These are phyloP conservation scores for Penicillium bovifimosum DNA, from an alignment of 495 filamentous ascomycete genomes.

Conservation along the genomic window DNA sequence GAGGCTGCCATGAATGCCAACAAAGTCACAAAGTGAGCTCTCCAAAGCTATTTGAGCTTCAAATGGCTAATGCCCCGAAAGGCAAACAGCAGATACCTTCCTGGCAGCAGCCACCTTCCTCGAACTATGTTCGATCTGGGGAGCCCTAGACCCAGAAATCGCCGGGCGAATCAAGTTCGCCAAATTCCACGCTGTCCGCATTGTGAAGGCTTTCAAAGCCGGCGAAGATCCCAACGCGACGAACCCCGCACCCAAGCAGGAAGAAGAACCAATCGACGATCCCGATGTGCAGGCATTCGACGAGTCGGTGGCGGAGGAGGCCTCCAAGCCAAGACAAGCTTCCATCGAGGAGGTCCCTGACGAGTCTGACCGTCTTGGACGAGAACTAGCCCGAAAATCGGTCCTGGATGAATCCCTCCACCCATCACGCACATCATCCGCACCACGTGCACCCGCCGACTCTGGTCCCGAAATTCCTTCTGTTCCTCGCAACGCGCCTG, in stretches of 20 bases:
- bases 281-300: constrained; percentile 49
- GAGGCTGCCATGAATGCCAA: constrained; percentile 76
- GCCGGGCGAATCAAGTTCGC: constrained; percentile 88
- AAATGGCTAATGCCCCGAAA: constrained; percentile 28
- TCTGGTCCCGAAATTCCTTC: constrained; percentile 21
- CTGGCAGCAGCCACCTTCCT: constrained; percentile 88
- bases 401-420: constrained; percentile 45
- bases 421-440: constrained; percentile 44
- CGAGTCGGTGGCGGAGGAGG: constrained; percentile 28
- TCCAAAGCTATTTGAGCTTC: not conserved
- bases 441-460: constrained; percentile 30
- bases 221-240: constrained; percentile 89
- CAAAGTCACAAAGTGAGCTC: constrained; percentile 71
- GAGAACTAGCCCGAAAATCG: constrained; percentile 34
- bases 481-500: constrained; percentile 20
- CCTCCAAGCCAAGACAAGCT: constrained; percentile 44
- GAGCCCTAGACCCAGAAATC: constrained; percentile 64
- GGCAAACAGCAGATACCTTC: constrained; percentile 91
- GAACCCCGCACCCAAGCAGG: constrained; percentile 61
- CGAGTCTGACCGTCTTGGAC: constrained; percentile 38
- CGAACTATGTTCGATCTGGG: constrained; percentile 82
- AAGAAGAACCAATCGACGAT: constrained; percentile 22
- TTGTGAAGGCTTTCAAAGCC: constrained; percentile 82
- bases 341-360: constrained; percentile 53
- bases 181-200: constrained; percentile 91